Percentiles rank a stretch among this genome's conserved stretches.
These are phyloP conservation scores for Knufia petricola DNA, from an alignment of 2,329 filamentous ascomycete species.

Conservation along the genomic window DNA sequence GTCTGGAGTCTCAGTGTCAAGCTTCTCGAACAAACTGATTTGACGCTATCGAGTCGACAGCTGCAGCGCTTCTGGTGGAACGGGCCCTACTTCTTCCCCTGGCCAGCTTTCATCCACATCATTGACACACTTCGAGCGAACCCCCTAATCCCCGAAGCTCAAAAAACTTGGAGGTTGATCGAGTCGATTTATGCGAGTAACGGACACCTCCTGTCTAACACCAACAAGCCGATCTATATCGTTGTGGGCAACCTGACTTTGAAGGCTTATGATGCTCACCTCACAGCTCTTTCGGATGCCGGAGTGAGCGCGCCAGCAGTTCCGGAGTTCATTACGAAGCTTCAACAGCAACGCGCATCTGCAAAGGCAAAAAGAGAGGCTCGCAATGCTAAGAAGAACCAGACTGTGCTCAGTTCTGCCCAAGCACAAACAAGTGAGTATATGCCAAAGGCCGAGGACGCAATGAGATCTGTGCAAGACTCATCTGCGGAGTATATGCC, in stretches of 20 bases:
- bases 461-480: too few species aligned
- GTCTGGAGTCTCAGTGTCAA: conserved; percentile 26
- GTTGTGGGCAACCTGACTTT: conserved; percentile 28
- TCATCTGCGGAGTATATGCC: too few species aligned
- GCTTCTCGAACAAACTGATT: conserved; percentile 27
- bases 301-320: background rate
- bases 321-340: conserved; percentile 20
- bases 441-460: too few species aligned
- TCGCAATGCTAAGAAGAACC: background rate
- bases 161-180: conserved; percentile 29
- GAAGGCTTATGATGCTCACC: conserved; percentile 25
- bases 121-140: conserved; percentile 29
- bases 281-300: conserved; percentile 15
- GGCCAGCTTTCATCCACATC: conserved; percentile 30
- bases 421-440: too few species aligned
- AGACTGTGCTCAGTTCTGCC: too few species aligned
- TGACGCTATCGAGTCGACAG: conserved; percentile 28
- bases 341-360: conserved; percentile 20
- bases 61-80: conserved; percentile 28
- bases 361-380: conserved; percentile 16
- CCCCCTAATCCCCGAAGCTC: conserved; percentile 25
- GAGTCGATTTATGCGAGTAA: conserved; percentile 29
- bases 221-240: conserved; percentile 25
- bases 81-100: conserved; percentile 26
- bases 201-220: conserved; percentile 22